A percentile compares a stretch with the other conserved stretches of the same genome.
phyloP scores from a whole-genome alignment of 306 rosid genomes.

The Fragaria nilgerrensis region DNA sequence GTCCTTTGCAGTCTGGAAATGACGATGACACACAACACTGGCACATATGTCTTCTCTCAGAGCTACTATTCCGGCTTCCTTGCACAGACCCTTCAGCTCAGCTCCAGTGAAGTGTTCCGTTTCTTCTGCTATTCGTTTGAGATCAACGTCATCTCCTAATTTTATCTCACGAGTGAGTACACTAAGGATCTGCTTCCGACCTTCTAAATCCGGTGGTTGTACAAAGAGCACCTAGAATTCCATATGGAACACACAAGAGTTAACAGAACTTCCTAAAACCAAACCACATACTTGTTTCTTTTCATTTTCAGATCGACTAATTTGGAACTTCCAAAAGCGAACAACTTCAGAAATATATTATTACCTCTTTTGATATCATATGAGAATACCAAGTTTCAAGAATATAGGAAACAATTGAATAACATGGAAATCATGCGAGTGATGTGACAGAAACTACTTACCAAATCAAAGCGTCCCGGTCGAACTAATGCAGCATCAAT shows the following conservation, averaged over 20 bases:
- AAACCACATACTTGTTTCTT: neutral
- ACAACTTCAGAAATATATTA: neutral
- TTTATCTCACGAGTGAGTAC: constrained; percentile 74
- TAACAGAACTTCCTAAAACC: neutral
- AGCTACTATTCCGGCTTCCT: constrained; percentile 85
- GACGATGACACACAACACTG: constrained; percentile 47
- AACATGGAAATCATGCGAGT: neutral
- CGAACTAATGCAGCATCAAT: constrained; percentile 92
- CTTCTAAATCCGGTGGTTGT: constrained; percentile 88
- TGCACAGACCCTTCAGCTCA: constrained; percentile 78
- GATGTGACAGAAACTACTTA: constrained; percentile 22
- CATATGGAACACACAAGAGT: constrained; percentile 8
- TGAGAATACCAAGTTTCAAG: neutral
- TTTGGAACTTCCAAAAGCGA: neutral
- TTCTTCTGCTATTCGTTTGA: constrained; percentile 60
- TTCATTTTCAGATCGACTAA: neutral
- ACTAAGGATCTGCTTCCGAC: constrained; percentile 66
- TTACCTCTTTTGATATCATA: neutral
- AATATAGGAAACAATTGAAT: neutral
- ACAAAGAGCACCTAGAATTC: constrained; percentile 74
- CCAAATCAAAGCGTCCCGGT: constrained; percentile 92
- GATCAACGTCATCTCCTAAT: constrained; percentile 56
- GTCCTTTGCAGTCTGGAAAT: constrained; percentile 62
- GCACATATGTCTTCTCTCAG: constrained; percentile 76
- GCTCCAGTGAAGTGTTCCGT: constrained; percentile 91